Percentiles rank a stretch among this genome's conserved stretches.
Conservation (phyloP, 2,329 filamentous ascomycete genomes). For the Cordyceps tenuipes region DNA sequence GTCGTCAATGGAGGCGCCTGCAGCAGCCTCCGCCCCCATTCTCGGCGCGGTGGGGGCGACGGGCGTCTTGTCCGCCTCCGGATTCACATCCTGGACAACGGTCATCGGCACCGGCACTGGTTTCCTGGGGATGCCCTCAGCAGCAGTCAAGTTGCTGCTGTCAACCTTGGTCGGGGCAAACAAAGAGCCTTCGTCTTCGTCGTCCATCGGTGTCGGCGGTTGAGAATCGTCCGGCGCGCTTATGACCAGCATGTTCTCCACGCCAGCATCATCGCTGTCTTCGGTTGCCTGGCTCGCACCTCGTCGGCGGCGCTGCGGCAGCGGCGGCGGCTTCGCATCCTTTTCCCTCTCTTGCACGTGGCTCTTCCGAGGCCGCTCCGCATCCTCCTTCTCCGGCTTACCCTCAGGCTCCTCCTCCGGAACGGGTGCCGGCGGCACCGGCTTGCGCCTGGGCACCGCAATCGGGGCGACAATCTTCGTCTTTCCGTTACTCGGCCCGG, state of each 20-base stretch:
- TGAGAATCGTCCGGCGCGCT: conserved; percentile 57
- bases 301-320: conserved; percentile 38
- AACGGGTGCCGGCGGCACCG: conserved; percentile 32
- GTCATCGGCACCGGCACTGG: background rate
- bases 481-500: conserved; percentile 52
- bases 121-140: background rate
- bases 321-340: conserved; percentile 36
- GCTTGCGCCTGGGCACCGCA: conserved; percentile 56
- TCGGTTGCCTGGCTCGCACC: conserved; percentile 23
- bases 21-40: background rate
- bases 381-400: background rate
- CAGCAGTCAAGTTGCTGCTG: background rate
- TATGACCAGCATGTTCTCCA: conserved; percentile 54
- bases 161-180: background rate
- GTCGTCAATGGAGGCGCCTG: background rate
- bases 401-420: conserved; percentile 11
- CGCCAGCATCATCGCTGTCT: conserved; percentile 26
- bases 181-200: background rate
- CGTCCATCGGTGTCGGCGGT: conserved; percentile 40
- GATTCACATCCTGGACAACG: background rate
- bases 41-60: background rate
- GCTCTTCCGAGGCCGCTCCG: background rate
- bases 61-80: background rate
- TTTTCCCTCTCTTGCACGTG: conserved; percentile 17
- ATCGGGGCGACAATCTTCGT: conserved; percentile 50